phyloP scores from a whole-genome alignment of 768 basidiomycete species.

The Naganishia onofrii region DNA sequence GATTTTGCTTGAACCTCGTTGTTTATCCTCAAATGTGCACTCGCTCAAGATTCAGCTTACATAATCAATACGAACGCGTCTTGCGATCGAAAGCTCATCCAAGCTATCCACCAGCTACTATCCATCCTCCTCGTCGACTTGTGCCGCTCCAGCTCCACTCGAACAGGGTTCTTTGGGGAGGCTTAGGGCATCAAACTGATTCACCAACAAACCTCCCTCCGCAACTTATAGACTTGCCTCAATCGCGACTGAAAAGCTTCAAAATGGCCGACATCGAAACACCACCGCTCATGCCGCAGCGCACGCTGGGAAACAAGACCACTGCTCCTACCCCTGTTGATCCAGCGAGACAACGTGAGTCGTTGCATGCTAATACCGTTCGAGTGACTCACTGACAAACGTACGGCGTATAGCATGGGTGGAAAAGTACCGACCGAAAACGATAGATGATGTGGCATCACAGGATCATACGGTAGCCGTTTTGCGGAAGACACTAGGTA shows the following conservation, averaged over 20 bases:
- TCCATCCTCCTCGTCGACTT: not conserved
- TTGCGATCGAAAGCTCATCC: not conserved
- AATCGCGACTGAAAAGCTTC: too few relatives aligned
- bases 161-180: not conserved
- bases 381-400: not conserved
- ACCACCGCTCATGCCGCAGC: constrained; percentile 11
- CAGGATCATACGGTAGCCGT: constrained; percentile 96
- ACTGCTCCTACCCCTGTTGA: constrained; percentile 11
- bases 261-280: constrained; percentile 18
- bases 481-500: constrained; percentile 80
- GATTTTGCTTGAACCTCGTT: not conserved
- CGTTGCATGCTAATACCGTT: not conserved
- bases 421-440: constrained; percentile 97
- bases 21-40: not conserved
- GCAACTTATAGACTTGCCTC: not conserved
- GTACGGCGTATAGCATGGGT: constrained; percentile 66
- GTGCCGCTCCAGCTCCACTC: not conserved
- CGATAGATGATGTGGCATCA: constrained; percentile 94
- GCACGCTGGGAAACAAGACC: constrained; percentile 5
- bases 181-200: not conserved
- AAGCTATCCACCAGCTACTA: not conserved
- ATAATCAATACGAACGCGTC: not conserved
- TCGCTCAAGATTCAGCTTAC: not conserved
- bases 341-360: constrained; percentile 30
- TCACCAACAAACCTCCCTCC: not conserved